Percentiles rank a stretch among this genome's conserved stretches.
Evolutionary conservation across 441 rosid genomes (phyloP).

Genomic region (Pelargonium citronellum): DNA sequence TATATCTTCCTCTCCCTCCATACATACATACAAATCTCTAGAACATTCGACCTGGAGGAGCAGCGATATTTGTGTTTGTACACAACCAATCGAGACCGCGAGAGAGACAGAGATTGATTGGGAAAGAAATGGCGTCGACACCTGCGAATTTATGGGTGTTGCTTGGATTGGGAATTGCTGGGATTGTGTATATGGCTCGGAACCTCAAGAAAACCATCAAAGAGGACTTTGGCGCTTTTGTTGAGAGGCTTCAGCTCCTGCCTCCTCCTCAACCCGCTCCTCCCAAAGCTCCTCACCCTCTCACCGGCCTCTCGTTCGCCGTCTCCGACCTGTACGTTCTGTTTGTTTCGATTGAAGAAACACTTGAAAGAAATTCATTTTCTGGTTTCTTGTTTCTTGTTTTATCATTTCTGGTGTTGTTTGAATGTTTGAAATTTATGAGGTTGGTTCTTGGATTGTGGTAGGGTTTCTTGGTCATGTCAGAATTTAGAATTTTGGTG

Average conservation of each 20-base stretch:
- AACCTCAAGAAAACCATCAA: slow-evolving; percentile 56
- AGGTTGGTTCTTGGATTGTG: neutral
- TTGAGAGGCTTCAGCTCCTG: slow-evolving; percentile 62
- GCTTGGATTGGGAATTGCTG: slow-evolving; percentile 83
- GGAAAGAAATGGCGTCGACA: slow-evolving; percentile 42
- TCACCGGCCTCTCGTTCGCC: slow-evolving; percentile 73
- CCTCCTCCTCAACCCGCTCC: slow-evolving; percentile 99
- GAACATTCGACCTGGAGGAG: neutral
- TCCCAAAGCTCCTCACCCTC: slow-evolving; percentile 96
- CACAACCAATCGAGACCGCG: neutral
- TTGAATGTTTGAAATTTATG: neutral
- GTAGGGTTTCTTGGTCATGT: neutral
- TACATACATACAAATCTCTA: too few relatives aligned
- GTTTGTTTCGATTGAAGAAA: slow-evolving; percentile 1
- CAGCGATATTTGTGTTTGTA: neutral
- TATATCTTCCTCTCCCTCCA: too few relatives aligned
- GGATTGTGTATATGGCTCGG: slow-evolving; percentile 54
- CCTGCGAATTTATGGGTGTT: slow-evolving; percentile 83
- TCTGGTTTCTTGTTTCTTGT: neutral
- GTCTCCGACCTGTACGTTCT: slow-evolving; percentile 70
- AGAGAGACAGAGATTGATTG: neutral
- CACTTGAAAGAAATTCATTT: neutral
- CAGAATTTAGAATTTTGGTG: neutral
- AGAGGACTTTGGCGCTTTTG: slow-evolving; percentile 89
- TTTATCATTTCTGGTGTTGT: neutral